phyloP scores from a whole-genome alignment of 1,139 yeast genomes.

The Yamadazyma siamensis region DNA sequence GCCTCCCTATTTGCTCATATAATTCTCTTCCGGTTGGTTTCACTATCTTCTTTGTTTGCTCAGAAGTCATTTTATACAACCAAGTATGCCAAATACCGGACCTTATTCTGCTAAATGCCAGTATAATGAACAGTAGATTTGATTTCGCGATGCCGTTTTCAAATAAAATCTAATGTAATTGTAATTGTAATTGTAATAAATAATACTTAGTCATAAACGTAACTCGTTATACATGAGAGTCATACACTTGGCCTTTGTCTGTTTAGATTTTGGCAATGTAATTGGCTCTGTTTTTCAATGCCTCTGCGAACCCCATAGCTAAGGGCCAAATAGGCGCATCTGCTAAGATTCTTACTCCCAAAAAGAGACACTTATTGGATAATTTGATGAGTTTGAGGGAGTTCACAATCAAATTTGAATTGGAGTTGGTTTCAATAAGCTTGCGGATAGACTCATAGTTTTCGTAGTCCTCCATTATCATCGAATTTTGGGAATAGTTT shows the following conservation, averaged over 20 bases:
- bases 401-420: constrained; percentile 15
- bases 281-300: constrained; percentile 64
- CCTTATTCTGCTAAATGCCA: constrained; percentile 3
- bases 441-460: constrained; percentile 32
- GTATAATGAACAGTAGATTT: too few species aligned
- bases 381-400: constrained; percentile 23
- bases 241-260: too few species aligned
- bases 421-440: constrained; percentile 17
- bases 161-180: too few species aligned
- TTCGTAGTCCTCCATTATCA: constrained; percentile 12
- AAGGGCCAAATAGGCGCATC: constrained; percentile 86
- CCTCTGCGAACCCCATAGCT: constrained; percentile 72
- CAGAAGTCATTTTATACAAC: neutral
- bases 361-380: constrained; percentile 53
- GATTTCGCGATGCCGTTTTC: too few species aligned
- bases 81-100: neutral
- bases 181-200: too few species aligned
- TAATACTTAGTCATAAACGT: neutral
- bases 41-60: neutral
- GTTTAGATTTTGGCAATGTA: constrained; percentile 16
- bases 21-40: constrained; percentile 60
- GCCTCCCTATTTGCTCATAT: constrained; percentile 66
- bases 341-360: constrained; percentile 70
- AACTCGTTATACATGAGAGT: neutral
- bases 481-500: constrained; percentile 9